Evolutionary conservation across 1,284 basidiomycete species (phyloP), one percentile per base, ranked within the genome.

Genomic region (Ustilago tritici): DNA sequence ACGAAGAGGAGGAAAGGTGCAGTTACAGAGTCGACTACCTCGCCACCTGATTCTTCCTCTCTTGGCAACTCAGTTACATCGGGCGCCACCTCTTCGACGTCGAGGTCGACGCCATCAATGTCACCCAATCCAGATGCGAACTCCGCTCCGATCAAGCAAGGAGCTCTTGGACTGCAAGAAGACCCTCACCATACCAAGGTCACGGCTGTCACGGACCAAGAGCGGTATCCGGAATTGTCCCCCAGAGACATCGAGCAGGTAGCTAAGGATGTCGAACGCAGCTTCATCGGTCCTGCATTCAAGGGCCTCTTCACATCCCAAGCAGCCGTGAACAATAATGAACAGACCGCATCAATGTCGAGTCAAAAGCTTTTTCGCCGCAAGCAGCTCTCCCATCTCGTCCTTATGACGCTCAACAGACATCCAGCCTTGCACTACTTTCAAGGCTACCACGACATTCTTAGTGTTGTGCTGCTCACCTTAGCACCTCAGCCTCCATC

Each of bases 381-480:
- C 9, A 19, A 41, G 17, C 80, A 83, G 53, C 77, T 85, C 19
- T 60, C 63, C 3, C 65, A 70, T 11, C 60, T 84, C n/a, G 68
- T 84, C 15, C 90, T 93, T 1, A 88, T 90, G 2, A 85, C 95
- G 2, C 92, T 97, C 79, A 90, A 93, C 31, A 90, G 89, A 81
- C 90, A 92, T 66, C 91, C 91, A 7, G 89, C 88, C 43, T 87
- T 98, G 43, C 90, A 89, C 83, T 98, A 97, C 87, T 98, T 65
- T 31, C 82, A 94, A 91, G 95, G 95, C 47, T 96, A 94, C 85
- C 95, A 98, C 85, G 95, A 97, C 84, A 93, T 98, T 54, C 89
- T 94, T 36, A 92, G 93, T 0, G 93, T 97, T 12, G 77, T 97
- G 0, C 92, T 93, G 78, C 89, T 97, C 34, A 95, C 94, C 0